phyloP scores from a whole-genome alignment of 352 stramenopile genomes.

The Globisporangium sylvaticum region DNA sequence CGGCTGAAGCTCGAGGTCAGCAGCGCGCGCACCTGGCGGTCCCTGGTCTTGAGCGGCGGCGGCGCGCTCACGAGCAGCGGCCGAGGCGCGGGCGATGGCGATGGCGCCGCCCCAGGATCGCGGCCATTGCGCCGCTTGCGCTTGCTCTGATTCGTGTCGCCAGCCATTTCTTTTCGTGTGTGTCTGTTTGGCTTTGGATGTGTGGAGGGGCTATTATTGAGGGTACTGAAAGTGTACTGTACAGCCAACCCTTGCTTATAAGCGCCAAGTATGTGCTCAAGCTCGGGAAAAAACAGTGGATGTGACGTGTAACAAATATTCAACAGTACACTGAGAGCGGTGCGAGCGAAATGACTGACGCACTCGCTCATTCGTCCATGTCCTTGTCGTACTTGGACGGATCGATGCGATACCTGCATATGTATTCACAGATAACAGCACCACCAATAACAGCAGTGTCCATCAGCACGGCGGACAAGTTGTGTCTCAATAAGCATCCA shows the following conservation, averaged over 20 bases:
- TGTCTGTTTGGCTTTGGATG: too few species aligned
- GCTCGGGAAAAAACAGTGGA: too few species aligned
- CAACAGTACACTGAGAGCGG: too few species aligned
- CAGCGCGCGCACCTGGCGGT: slow-evolving; percentile 37
- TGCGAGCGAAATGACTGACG: not conserved
- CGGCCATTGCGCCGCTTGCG: not conserved
- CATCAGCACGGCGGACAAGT: not conserved
- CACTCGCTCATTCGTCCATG: not conserved
- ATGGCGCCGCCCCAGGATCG: not conserved
- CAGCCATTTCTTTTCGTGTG: slow-evolving; percentile 8
- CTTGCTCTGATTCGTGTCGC: not conserved
- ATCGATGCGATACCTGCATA: not conserved
- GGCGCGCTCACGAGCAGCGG: slow-evolving; percentile 25
- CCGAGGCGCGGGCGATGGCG: too few species aligned
- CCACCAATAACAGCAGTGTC: not conserved
- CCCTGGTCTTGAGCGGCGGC: slow-evolving; percentile 23
- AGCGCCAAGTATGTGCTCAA: too few species aligned
- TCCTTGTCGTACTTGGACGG: not conserved
- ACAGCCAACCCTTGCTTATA: too few species aligned
- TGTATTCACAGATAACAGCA: not conserved
- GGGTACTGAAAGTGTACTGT: too few species aligned
- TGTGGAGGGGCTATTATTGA: too few species aligned
- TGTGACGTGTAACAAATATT: too few species aligned
- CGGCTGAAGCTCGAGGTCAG: slow-evolving; percentile 28
- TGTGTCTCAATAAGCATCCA: not conserved